phyloP scores from a whole-genome alignment of 2,329 filamentous ascomycete genomes.

The Fusarium setosum region DNA sequence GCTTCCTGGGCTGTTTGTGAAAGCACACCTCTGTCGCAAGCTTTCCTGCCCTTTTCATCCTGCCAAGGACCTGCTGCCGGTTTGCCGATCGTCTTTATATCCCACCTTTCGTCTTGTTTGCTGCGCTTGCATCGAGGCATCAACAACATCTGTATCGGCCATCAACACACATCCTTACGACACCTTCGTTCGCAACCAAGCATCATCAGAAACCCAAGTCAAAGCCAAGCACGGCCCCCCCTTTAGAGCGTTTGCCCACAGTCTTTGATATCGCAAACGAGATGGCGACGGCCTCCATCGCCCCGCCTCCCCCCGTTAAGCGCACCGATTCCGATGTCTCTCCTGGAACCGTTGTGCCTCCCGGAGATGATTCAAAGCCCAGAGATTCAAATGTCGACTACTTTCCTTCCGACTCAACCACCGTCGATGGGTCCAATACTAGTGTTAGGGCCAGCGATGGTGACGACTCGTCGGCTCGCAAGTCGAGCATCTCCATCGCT shows the following conservation, averaged over 20 bases:
- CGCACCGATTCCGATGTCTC: constrained; percentile 58
- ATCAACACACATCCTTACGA: constrained; percentile 12
- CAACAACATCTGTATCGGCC: constrained; percentile 5
- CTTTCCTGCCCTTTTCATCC: constrained; percentile 16
- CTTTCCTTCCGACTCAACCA: constrained; percentile 40
- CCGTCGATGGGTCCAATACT: constrained; percentile 39
- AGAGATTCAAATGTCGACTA: constrained; percentile 34
- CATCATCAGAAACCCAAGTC: not conserved
- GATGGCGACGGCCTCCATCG: constrained; percentile 38
- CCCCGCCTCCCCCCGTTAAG: constrained; percentile 38
- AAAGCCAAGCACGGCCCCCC: constrained; percentile 5
- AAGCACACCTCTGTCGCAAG: constrained; percentile 21
- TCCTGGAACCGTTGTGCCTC: constrained; percentile 49
- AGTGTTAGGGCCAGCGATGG: constrained; percentile 41
- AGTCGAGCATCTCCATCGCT: constrained; percentile 50
- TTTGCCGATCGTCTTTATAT: not conserved
- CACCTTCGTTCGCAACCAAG: constrained; percentile 2
- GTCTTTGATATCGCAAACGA: constrained; percentile 12
- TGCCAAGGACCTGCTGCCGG: not conserved
- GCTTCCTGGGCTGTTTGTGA: constrained; percentile 10
- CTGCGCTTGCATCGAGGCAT: constrained; percentile 10
- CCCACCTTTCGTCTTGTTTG: not conserved
- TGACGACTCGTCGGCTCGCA: constrained; percentile 47
- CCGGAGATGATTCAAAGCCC: constrained; percentile 24
- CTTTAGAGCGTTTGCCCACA: constrained; percentile 4